These are phyloP conservation scores for Aspergillus hiratsukae DNA, from an alignment of 2,329 filamentous ascomycete species.

Conservation along the genomic window DNA sequence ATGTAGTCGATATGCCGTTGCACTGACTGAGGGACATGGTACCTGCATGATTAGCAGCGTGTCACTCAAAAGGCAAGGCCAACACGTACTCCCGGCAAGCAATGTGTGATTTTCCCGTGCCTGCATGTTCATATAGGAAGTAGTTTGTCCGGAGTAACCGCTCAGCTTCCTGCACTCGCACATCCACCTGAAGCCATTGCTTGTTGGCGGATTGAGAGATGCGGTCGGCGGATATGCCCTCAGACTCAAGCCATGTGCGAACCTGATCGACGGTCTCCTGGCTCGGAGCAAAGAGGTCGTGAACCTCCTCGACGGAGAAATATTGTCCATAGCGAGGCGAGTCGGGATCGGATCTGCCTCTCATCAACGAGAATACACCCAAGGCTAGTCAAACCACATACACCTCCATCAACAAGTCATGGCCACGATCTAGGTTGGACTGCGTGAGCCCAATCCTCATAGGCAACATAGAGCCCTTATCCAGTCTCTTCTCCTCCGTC, in stretches of 20 bases:
- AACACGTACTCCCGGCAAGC: slow-evolving; percentile 35
- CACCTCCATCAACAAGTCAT: slow-evolving; percentile 43
- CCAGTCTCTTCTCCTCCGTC: slow-evolving; percentile 25
- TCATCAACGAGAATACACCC: background rate
- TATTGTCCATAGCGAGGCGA: slow-evolving; percentile 42
- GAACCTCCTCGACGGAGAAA: slow-evolving; percentile 41
- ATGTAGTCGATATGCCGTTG: slow-evolving; percentile 53
- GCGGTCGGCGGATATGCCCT: slow-evolving; percentile 49
- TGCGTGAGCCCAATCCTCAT: slow-evolving; percentile 46
- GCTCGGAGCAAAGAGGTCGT: slow-evolving; percentile 40
- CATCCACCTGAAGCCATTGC: slow-evolving; percentile 53
- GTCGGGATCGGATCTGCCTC: slow-evolving; percentile 34
- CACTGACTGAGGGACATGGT: slow-evolving; percentile 48
- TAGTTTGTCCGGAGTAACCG: slow-evolving; percentile 52
- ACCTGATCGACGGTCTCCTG: slow-evolving; percentile 49
- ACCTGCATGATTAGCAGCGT: slow-evolving; percentile 21
- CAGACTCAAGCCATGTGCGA: slow-evolving; percentile 49
- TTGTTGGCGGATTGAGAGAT: slow-evolving; percentile 49
- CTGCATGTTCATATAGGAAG: slow-evolving; percentile 46
- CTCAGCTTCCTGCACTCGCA: slow-evolving; percentile 52
- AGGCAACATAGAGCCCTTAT: slow-evolving; percentile 35
- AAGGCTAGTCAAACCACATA: slow-evolving; percentile 14
- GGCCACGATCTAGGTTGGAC: slow-evolving; percentile 41
- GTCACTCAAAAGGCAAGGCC: background rate
- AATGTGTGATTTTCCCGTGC: slow-evolving; percentile 27